Conservation (phyloP, 2,329 filamentous ascomycete species). For the Paraconiothyrium brasiliense region DNA sequence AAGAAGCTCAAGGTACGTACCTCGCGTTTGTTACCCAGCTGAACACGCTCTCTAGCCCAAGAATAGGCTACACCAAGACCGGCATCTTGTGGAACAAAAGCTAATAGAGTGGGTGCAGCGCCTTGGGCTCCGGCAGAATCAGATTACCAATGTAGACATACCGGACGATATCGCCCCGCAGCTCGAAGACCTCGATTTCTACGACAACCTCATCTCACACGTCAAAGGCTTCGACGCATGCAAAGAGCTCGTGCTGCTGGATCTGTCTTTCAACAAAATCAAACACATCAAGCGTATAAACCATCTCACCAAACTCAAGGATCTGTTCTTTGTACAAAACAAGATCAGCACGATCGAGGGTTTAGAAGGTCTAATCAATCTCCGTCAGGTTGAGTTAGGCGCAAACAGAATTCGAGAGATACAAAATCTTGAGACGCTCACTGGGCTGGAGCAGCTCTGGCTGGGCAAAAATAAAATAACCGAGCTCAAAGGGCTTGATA, state of each 20-base stretch:
- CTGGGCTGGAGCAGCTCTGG: conserved; percentile 88
- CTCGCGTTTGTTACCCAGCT: background rate
- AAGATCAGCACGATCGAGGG: conserved; percentile 90
- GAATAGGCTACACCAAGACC: background rate
- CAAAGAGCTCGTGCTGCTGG: conserved; percentile 77
- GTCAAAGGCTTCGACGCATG: conserved; percentile 84
- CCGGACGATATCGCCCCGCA: conserved; percentile 72
- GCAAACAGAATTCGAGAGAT: conserved; percentile 93
- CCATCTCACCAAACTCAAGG: conserved; percentile 78
- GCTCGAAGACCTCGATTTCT: conserved; percentile 87
- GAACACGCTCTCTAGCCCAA: background rate
- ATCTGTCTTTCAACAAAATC: conserved; percentile 98
- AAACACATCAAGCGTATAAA: conserved; percentile 93
- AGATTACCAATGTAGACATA: conserved; percentile 81
- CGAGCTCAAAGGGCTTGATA: conserved; percentile 77
- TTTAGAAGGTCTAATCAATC: conserved; percentile 75
- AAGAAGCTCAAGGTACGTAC: conserved; percentile 67
- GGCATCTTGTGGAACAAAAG: background rate
- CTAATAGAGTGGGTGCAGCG: conserved; percentile 54
- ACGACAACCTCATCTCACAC: conserved; percentile 93
- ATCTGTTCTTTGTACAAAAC: conserved; percentile 94
- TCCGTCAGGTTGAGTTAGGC: conserved; percentile 88
- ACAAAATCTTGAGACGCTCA: conserved; percentile 80
- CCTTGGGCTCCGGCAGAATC: conserved; percentile 92
- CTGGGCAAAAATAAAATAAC: conserved; percentile 97